Evolutionary conservation across 2,329 filamentous ascomycete genomes (phyloP), one percentile per base, ranked within the genome.

Genomic region (Xylaria arbuscula): DNA sequence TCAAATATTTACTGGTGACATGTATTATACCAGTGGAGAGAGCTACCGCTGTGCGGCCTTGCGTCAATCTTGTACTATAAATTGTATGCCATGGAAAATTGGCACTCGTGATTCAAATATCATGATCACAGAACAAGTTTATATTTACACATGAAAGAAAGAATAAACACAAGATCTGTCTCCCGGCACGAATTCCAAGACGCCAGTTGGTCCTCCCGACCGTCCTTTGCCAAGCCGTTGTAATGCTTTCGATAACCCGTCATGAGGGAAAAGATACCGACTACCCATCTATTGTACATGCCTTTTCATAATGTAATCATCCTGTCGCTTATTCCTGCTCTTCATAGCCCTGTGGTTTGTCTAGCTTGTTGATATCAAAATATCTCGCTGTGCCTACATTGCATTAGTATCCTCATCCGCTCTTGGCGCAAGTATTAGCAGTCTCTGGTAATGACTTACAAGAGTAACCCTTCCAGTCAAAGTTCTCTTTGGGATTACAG

Each of bases 381-480:
- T 87, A 99, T 75, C 91, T 89, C 40, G 92, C 88, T 61, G 95
- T 98, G 84, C 93, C 93, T 95, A 68, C 62, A 53, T 42, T 45
- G 17, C 13, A 28, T 50, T 28, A 28, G 28, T 28, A 5, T 53
- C 54, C 50, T 42, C 6, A 65, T 70, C 8, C 68, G 58, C 17
- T 24, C 15, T 19, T 56, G 19, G 36, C 10, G 9, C 51, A 22
- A 53, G 50, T n/a, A 53, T 34, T 9, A 22, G 6, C 47, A 19
- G 3, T 19, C 15, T 32, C 22, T 34, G 19, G 32, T n/a, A 1
- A 62, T 22, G 24, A 69, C 93, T 85, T 88, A 97, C 94, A 98
- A 80, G 93, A 97, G 80, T 98, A 98, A 61, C 93, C 92, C 82
- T 97, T 98, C 97, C 97, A 99, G 82, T 99, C 96, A 85, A 99